Evolutionary conservation across 2,329 filamentous ascomycete species (phyloP), one percentile per base, ranked within the genome.

Genomic region (Zalaria sp.): DNA sequence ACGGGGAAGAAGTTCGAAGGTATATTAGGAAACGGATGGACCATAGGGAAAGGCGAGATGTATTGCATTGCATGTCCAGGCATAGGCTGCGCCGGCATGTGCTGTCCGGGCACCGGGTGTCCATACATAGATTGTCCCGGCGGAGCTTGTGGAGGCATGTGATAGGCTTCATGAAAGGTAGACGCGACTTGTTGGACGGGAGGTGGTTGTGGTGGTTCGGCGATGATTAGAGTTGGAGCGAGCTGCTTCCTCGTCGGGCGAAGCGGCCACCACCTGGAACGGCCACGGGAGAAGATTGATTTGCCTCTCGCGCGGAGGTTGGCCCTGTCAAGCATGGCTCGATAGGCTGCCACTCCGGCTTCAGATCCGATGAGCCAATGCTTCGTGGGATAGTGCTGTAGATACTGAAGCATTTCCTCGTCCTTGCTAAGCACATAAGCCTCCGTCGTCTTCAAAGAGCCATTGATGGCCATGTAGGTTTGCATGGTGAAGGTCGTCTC

Each of bases 401-500:
- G 37, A 25, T 43, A 43, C n/a, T 27, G 25, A 4, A 36, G 7
- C 42, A 43, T 43, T 34, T 43, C 42, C 25, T 34, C 32, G 29
- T 43, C 42, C 18, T 40, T 43, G 37, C 36, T 37, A 9, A 35
- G 26, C 37, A 37, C 37, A 38, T 40, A 43, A 5, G 5, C 25
- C 18, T 43, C 42, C 11, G 42, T 39, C n/a, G 29, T 25, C 4
- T 25, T 26, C 37, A 37, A 39, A 8, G 27, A 25, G 11, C 34
- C 37, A 26, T 39, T 32, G 4, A 43, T 10, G 3, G 31, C 27
- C 2, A 37, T 40, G 38, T 43, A 11, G 32, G 39, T 38, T 9
- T 37, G 32, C 11, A 43, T 40, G n/a, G 42, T 43, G 38, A 43
- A 43, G 27, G 27, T 27, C 25, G 36, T 27, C 32, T 43, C 42